These are phyloP conservation scores for Entelexis paramagnoliae DNA, from an alignment of 1,139 yeast genomes.

Conservation along the genomic window DNA sequence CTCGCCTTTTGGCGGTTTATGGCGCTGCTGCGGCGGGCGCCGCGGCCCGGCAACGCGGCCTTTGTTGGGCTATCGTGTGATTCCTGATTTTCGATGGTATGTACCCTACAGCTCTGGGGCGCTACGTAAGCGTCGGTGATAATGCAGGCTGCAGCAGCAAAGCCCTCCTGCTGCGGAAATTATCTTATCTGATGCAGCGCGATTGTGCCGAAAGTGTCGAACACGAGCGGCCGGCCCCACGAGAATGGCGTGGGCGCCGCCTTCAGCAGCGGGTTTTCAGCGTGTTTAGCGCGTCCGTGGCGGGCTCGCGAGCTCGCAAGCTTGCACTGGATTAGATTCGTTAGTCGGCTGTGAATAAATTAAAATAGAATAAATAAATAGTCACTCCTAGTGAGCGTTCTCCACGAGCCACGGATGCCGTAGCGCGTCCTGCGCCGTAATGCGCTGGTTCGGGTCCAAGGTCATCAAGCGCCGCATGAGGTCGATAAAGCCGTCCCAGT, in stretches of 20 bases:
- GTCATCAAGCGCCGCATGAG: slow-evolving; percentile 61
- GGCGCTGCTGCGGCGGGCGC: too few relatives aligned
- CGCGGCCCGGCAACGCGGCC: too few relatives aligned
- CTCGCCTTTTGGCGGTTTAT: too few relatives aligned
- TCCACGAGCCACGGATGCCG: slow-evolving; percentile 50
- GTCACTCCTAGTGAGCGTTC: not conserved
- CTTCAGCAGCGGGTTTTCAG: too few relatives aligned
- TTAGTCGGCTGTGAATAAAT: not conserved
- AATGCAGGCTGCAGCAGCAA: not conserved
- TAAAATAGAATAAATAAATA: slow-evolving; percentile 9
- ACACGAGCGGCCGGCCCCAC: too few relatives aligned
- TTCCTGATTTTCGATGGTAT: not conserved
- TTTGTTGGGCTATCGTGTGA: not conserved
- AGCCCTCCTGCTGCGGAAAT: not conserved
- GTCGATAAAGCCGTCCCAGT: slow-evolving; percentile 43
- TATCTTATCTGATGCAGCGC: not conserved
- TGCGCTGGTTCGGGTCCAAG: slow-evolving; percentile 68
- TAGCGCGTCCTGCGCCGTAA: slow-evolving; percentile 64
- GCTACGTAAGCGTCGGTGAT: not conserved
- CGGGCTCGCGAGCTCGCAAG: too few relatives aligned
- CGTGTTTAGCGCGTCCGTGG: too few relatives aligned
- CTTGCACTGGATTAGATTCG: not conserved
- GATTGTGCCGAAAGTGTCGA: too few relatives aligned
- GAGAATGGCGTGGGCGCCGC: too few relatives aligned
- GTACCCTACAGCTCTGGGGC: not conserved